Base-by-base conservation (phyloP, 1,284 basidiomycete genomes). In the Entoloma clypeatum region DNA sequence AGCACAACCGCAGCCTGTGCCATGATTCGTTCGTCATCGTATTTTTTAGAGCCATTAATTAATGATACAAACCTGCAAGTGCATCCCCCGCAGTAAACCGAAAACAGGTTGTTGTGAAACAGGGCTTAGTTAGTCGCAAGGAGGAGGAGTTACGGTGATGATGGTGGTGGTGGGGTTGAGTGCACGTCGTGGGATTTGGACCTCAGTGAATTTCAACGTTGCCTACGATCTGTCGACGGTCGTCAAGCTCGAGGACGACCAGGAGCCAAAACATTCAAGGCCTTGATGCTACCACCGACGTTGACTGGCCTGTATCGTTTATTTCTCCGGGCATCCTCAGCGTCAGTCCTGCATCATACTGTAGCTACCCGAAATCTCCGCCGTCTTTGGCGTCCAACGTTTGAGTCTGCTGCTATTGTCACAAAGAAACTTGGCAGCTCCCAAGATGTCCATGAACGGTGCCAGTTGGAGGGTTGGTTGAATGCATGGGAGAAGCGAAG, bases 221-320 rank as follows among this genome's bases (percentile, higher is more conserved):
- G 37, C 30, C 14, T 16, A 13, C 16, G 5, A 11, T 13, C 7
- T 19, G 11, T 19, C 34, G 17, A 31, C 16, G 10, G 14, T 36
- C 25, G 16, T 29, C 11, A 17, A 34, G 31, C 21, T 25, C 16
- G 3, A 19, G 13, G 17, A 23, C 25, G 17, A 4, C 13, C 46
- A 45, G 44, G 43, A 49, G 11, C 40, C 21, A 19, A 36, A 10
- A 19, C n/a, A n/a, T n/a, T n/a, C n/a, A n/a, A n/a, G n/a, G n/a
- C n/a, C n/a, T n/a, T n/a, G n/a, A 39, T 31, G 18, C 64, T 82
- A 13, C 76, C 79, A 4, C 44, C 72, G 3, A 60, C 65, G 5
- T 77, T 85, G 49, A 75, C 64, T 5, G 79, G 79, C 45, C 52
- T 81, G 1, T 86, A 86, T 49, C 71, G 83, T 8, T 63, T 86